Evolutionary conservation across 495 filamentous ascomycete species (phyloP).

Genomic region (Daldinia childiae): DNA sequence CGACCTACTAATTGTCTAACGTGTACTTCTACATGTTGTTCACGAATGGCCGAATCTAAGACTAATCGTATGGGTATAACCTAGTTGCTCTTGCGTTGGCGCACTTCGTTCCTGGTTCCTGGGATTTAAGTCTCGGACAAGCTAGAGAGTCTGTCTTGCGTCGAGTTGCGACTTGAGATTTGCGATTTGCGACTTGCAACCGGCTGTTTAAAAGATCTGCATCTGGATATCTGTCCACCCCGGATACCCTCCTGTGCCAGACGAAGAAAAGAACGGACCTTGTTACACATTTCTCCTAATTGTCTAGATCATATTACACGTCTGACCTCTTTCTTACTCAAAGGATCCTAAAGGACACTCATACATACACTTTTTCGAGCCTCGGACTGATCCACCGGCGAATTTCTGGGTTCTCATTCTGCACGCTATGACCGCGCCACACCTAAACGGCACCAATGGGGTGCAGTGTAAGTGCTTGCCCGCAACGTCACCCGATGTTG

Average conservation of each 20-base stretch:
- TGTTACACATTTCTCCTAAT: slow-evolving; percentile 29
- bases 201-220: slow-evolving; percentile 37
- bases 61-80: slow-evolving; percentile 15
- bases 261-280: slow-evolving; percentile 37
- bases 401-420: slow-evolving; percentile 13
- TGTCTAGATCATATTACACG: slow-evolving; percentile 14
- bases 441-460: slow-evolving; percentile 43
- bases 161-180: slow-evolving; percentile 28
- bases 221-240: slow-evolving; percentile 42
- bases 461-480: slow-evolving; percentile 39
- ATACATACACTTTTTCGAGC: slow-evolving; percentile 3
- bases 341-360: slow-evolving; percentile 6
- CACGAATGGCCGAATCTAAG: slow-evolving; percentile 1
- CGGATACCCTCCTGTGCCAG: slow-evolving; percentile 27
- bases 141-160: slow-evolving; percentile 31
- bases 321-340: not conserved
- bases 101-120: slow-evolving; percentile 1
- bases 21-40: slow-evolving; percentile 7
- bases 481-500: slow-evolving; percentile 2
- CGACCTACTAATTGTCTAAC: not conserved
- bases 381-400: slow-evolving; percentile 20
- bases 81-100: not conserved
- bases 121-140: slow-evolving; percentile 27
- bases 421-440: slow-evolving; percentile 39
- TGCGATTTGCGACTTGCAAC: slow-evolving; percentile 19